Evolutionary conservation across 768 basidiomycete genomes (phyloP), one percentile per base, ranked within the genome.

Genomic region (Pisolithus microcarpus): DNA sequence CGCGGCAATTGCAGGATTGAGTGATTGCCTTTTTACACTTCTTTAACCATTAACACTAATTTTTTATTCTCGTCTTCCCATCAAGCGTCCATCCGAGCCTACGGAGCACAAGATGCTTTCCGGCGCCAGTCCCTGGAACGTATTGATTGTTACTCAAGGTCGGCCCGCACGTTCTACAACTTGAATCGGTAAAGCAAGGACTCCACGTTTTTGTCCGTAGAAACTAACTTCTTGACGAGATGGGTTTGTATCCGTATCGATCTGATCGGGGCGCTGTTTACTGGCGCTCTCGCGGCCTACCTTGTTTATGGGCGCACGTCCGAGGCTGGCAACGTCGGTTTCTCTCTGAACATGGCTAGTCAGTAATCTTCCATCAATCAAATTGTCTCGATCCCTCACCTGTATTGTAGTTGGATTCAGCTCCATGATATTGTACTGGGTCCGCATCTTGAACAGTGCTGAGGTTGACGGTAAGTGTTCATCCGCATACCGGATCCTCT

Each of bases 161-260:
- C 71, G 0, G 70, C 67, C 3, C 58, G 73, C 18, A 65, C 65
- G 2, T 75, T 73, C 68, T 79, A 78, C 54, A 74, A 76, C 51
- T 55, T 77, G 42, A 77, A 77, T 54, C 66, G 76, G 73, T 68
- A 46, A 30, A 62, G 26, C 31, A 40, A 52, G 11, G 11, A 24
- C 43, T 23, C 13, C 11, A n/a, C 44, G 23, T 5, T 15, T 26
- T 21, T 15, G 6, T 34, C n/a, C 39, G 19, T n/a, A 28, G 18
- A 46, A 8, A 8, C 31, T 38, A 15, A 23, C 24, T 21, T 28
- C 6, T 45, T 23, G 28, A 40, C 18, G 46, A 72, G 76, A 47
- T 79, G 78, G 78, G 62, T 78, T 39, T 69, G 65, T 48, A 64
- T 75, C 40, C 71, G 76, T 52, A 72, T 90, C 37, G 87, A 91